Percentiles rank a stretch among this genome's conserved stretches.
Conservation (phyloP, 495 filamentous ascomycete genomes). For the Daldinia bambusicola region DNA sequence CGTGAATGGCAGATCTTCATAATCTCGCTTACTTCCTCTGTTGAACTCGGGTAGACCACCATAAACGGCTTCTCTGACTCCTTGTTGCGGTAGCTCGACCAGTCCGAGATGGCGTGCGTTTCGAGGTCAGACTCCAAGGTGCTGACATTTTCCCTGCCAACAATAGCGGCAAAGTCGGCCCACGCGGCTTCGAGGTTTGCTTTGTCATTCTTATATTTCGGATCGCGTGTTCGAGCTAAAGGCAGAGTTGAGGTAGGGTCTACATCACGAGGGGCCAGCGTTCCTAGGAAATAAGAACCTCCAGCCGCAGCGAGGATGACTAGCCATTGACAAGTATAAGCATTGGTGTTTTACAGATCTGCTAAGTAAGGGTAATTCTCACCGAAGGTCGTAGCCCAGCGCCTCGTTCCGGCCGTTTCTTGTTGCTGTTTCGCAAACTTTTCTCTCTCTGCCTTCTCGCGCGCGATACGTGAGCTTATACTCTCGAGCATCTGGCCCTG, state of each 20-base stretch:
- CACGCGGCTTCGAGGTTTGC: conserved; percentile 91
- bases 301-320: conserved; percentile 68
- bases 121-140: conserved; percentile 73
- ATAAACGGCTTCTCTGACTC: conserved; percentile 61
- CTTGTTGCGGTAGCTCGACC: conserved; percentile 79
- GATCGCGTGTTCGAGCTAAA: conserved; percentile 67
- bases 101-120: conserved; percentile 83
- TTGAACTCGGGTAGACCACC: conserved; percentile 71
- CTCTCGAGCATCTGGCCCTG: conserved; percentile 89
- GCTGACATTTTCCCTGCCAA: conserved; percentile 86
- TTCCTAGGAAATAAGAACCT: conserved; percentile 78
- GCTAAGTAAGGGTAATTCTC: conserved; percentile 37
- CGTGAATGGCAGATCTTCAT: conserved; percentile 80
- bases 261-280: conserved; percentile 64
- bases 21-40: conserved; percentile 74
- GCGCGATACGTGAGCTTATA: conserved; percentile 76
- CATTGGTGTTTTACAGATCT: not conserved
- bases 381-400: conserved; percentile 73
- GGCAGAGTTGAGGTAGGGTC: conserved; percentile 78
- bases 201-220: conserved; percentile 74
- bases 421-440: conserved; percentile 68
- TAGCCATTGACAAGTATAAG: conserved; percentile 41
- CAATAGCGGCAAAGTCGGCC: conserved; percentile 86
- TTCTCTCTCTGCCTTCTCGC: conserved; percentile 76
- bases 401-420: conserved; percentile 63